These are phyloP conservation scores for Aphanoascus verrucosus DNA, from an alignment of 2,329 filamentous ascomycete species.

Conservation along the genomic window DNA sequence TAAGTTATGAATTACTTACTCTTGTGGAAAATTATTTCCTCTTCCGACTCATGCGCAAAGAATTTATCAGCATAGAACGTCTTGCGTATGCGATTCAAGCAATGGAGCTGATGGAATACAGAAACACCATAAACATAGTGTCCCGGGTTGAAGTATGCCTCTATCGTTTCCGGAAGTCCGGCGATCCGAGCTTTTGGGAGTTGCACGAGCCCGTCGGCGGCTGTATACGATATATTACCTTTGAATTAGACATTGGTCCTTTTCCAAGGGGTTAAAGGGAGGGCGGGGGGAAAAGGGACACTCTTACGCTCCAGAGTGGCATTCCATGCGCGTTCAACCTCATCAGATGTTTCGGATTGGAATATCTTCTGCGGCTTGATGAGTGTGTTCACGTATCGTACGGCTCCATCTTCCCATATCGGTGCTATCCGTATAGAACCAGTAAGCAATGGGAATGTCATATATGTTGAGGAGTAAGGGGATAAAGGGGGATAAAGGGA, in stretches of 20 bases:
- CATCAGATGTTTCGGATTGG: constrained; percentile 12
- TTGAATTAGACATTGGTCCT: not conserved
- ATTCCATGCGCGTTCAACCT: constrained; percentile 14
- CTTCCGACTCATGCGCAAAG: constrained; percentile 12
- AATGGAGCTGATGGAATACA: constrained; percentile 15
- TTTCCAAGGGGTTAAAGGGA: not conserved
- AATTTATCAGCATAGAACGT: constrained; percentile 14
- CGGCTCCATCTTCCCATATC: constrained; percentile 11
- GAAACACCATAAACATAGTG: constrained; percentile 14
- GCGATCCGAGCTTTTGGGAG: constrained; percentile 5
- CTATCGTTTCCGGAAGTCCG: constrained; percentile 8
- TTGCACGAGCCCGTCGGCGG: constrained; percentile 10
- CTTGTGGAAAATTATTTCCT: constrained; percentile 13
- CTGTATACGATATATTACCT: too few relatives aligned
- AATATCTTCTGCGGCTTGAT: constrained; percentile 13
- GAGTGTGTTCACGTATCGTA: constrained; percentile 14
- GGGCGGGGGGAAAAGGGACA: not conserved
- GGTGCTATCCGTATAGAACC: constrained; percentile 6
- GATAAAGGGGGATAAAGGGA: not conserved
- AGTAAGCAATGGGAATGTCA: not conserved
- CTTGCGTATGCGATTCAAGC: constrained; percentile 15
- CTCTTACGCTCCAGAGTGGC: constrained; percentile 9
- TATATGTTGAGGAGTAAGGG: not conserved
- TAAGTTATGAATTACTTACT: constrained; percentile 8
- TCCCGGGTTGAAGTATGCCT: constrained; percentile 8